These are phyloP conservation scores for Claviceps capensis DNA, from an alignment of 2,329 filamentous ascomycete species.

Conservation along the genomic window DNA sequence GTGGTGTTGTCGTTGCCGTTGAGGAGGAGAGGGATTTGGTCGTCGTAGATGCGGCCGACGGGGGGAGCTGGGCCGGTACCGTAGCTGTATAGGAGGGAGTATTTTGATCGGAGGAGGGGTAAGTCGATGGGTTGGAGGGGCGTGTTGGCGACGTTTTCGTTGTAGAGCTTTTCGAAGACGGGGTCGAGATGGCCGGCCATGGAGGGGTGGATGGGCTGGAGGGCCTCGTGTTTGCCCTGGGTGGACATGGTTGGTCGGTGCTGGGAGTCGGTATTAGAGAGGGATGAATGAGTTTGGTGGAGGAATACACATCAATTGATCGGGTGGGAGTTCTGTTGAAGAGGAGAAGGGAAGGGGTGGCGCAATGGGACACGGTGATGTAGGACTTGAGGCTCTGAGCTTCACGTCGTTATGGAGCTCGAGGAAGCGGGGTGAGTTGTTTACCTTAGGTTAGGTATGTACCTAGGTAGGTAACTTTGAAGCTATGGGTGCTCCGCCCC, in stretches of 20 bases:
- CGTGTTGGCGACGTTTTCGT: slow-evolving; percentile 27
- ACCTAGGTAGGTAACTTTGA: no score
- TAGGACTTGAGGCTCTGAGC: no score
- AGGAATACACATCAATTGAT: no score
- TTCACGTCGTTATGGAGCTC: no score
- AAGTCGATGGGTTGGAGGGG: slow-evolving; percentile 27
- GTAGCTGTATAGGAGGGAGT: slow-evolving; percentile 31
- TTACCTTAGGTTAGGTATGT: no score
- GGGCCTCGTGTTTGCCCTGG: slow-evolving; percentile 22
- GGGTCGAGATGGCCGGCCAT: slow-evolving; percentile 32
- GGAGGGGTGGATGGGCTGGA: slow-evolving; percentile 34
- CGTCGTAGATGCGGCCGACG: slow-evolving; percentile 25
- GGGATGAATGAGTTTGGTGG: no score
- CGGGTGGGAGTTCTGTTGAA: no score
- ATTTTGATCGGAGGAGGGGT: slow-evolving; percentile 22
- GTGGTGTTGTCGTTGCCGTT: slow-evolving; percentile 17
- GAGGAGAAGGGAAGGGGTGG: no score
- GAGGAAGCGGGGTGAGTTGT: no score
- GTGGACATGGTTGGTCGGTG: neutral
- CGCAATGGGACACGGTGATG: no score
- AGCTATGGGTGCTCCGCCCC: no score
- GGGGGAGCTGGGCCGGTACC: slow-evolving; percentile 28
- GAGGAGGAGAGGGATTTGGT: slow-evolving; percentile 16
- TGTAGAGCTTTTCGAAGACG: slow-evolving; percentile 33
- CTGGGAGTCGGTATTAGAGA: no score